Evolutionary conservation across 2,329 filamentous ascomycete genomes (phyloP).

Genomic region (Sarocladium brachiariae): DNA sequence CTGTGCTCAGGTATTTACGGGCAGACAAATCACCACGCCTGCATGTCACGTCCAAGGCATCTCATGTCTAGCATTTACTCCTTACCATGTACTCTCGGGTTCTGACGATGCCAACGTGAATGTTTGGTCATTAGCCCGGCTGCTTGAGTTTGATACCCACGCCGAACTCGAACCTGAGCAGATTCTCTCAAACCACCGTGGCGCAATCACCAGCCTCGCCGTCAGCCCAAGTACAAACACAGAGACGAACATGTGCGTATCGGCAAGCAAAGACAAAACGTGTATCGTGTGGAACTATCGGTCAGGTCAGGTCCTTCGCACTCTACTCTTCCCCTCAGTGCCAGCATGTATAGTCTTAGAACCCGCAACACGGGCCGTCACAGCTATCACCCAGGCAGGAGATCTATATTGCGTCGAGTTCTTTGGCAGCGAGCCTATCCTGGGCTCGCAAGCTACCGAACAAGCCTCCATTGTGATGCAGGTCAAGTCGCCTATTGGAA

Average conservation of each 20-base stretch:
- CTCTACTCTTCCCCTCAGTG: conserved; percentile 68
- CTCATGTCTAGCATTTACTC: conserved; percentile 65
- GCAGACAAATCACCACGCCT: conserved; percentile 67
- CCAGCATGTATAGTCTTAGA: conserved; percentile 72
- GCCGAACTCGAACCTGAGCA: conserved; percentile 62
- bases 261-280: conserved; percentile 78
- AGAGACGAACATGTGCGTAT: conserved; percentile 75
- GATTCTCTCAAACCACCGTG: conserved; percentile 72
- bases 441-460: conserved; percentile 46
- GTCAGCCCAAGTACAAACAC: conserved; percentile 59
- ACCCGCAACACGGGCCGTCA: conserved; percentile 75
- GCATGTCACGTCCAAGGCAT: conserved; percentile 75
- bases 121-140: conserved; percentile 76
- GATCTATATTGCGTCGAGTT: conserved; percentile 76
- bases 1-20: conserved; percentile 69
- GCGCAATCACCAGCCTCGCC: conserved; percentile 59
- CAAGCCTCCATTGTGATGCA: conserved; percentile 52
- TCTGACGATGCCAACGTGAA: conserved; percentile 85
- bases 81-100: conserved; percentile 67
- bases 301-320: conserved; percentile 69
- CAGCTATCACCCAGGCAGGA: conserved; percentile 73
- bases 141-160: conserved; percentile 55
- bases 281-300: conserved; percentile 91
- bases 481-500: conserved; percentile 45
- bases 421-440: conserved; percentile 44